These are phyloP conservation scores for Dothideomycetes sp. DNA, from an alignment of 2,329 filamentous ascomycete genomes.

Conservation along the genomic window DNA sequence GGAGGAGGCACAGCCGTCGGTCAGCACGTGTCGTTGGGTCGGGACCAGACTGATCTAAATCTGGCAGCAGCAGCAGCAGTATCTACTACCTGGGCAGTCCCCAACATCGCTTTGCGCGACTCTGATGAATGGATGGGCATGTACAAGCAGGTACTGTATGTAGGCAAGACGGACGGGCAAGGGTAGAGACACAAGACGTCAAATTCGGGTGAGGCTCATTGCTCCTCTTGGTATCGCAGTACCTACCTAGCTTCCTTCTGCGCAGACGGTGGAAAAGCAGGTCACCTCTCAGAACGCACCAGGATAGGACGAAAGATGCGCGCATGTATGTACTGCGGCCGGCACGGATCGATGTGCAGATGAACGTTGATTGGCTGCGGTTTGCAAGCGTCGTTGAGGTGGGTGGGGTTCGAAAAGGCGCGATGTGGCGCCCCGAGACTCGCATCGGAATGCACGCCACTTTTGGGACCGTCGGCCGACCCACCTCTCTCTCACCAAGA, in stretches of 20 bases:
- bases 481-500: constrained; percentile 10
- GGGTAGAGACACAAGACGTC: neutral
- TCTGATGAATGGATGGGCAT: no score
- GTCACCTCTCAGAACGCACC: constrained; percentile 12
- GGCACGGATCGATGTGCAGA: constrained; percentile 12
- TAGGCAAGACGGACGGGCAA: neutral
- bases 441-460: constrained; percentile 13
- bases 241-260: constrained; percentile 10
- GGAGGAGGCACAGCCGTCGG: constrained; percentile 12
- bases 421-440: constrained; percentile 12
- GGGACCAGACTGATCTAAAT: constrained; percentile 9
- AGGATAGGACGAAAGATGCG: constrained; percentile 9
- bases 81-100: no score
- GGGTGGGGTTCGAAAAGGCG: constrained; percentile 13
- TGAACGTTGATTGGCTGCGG: constrained; percentile 10
- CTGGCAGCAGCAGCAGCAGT: neutral
- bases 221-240: constrained; percentile 7
- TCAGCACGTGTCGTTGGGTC: constrained; percentile 7
- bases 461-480: no score
- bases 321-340: constrained; percentile 11
- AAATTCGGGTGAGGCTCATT: constrained; percentile 8
- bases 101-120: constrained; percentile 5
- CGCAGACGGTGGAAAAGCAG: constrained; percentile 11
- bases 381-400: constrained; percentile 10
- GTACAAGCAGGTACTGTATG: neutral